These are phyloP conservation scores for Butyriboletus appendiculatus DNA, from an alignment of 1,284 basidiomycete genomes.

Conservation along the genomic window DNA sequence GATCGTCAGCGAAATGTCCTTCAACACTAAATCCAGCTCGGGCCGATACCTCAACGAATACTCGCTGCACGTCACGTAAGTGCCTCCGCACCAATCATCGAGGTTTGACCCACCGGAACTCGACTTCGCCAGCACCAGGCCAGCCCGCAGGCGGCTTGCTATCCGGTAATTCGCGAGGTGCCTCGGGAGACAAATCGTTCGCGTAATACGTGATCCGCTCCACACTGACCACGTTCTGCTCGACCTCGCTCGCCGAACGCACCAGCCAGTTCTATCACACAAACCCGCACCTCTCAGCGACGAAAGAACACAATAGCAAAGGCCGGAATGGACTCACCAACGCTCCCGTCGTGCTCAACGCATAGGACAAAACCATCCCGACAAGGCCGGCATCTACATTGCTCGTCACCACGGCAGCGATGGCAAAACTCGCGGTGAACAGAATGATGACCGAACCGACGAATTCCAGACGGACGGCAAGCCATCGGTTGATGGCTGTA, in stretches of 20 bases:
- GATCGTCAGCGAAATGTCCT: slow-evolving; percentile 68
- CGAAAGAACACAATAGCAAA: neutral
- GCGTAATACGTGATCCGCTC: slow-evolving; percentile 79
- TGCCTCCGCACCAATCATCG: neutral
- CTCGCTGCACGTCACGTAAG: slow-evolving; percentile 41
- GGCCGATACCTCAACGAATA: slow-evolving; percentile 86
- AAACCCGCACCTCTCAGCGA: slow-evolving; percentile 3
- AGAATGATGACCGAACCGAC: slow-evolving; percentile 85
- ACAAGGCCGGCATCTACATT: slow-evolving; percentile 88
- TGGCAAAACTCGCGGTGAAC: slow-evolving; percentile 67
- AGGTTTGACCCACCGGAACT: slow-evolving; percentile 58
- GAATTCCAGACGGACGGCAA: slow-evolving; percentile 79
- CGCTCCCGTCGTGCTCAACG: slow-evolving; percentile 77
- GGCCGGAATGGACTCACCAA: slow-evolving; percentile 46
- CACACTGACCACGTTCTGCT: slow-evolving; percentile 92
- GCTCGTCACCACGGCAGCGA: slow-evolving; percentile 69
- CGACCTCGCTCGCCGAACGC: slow-evolving; percentile 86
- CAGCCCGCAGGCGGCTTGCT: slow-evolving; percentile 62
- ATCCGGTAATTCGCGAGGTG: slow-evolving; percentile 71
- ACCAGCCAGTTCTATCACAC: slow-evolving; percentile 80
- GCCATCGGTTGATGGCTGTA: slow-evolving; percentile 79
- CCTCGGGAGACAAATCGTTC: slow-evolving; percentile 68
- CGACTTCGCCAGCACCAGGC: slow-evolving; percentile 77
- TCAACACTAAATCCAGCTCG: slow-evolving; percentile 78
- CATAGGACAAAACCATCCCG: slow-evolving; percentile 87